Evolutionary conservation across 1,284 basidiomycete genomes (phyloP).

Genomic region (Austroboletus niveus): DNA sequence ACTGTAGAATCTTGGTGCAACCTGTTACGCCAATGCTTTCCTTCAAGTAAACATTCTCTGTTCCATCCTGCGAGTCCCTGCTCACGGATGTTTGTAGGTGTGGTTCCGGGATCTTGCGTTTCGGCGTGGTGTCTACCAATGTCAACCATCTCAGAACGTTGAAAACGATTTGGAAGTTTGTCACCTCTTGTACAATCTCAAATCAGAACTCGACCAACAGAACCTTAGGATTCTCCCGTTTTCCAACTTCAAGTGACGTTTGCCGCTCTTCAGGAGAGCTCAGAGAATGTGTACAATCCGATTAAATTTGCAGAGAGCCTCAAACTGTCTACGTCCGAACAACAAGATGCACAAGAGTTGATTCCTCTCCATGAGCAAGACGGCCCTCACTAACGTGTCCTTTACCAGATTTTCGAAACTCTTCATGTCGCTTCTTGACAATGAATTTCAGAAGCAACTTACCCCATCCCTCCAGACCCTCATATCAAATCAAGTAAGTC

Average conservation of each 20-base stretch:
- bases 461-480: conserved; percentile 60
- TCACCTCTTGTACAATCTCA: conserved; percentile 1
- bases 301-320: conserved; percentile 79
- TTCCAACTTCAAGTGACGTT: conserved; percentile 77
- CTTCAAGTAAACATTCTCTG: conserved; percentile 58
- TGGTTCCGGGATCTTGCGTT: conserved; percentile 64
- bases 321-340: conserved; percentile 73
- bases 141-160: conserved; percentile 41
- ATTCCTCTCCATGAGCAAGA: conserved; percentile 21
- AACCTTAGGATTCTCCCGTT: conserved; percentile 62
- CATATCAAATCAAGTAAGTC: conserved; percentile 63
- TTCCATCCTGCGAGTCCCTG: not conserved
- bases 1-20: conserved; percentile 83
- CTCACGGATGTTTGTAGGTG: conserved; percentile 39
- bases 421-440: conserved; percentile 84
- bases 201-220: conserved; percentile 8
- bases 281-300: conserved; percentile 75
- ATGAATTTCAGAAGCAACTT: conserved; percentile 79
- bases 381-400: conserved; percentile 13
- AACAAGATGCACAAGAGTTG: conserved; percentile 94
- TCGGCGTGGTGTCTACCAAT: conserved; percentile 54
- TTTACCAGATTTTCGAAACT: conserved; percentile 82
- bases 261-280: conserved; percentile 76
- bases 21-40: conserved; percentile 91
- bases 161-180: conserved; percentile 55